Conservation (phyloP, 768 basidiomycete species). For the Hericium rajendrae region DNA sequence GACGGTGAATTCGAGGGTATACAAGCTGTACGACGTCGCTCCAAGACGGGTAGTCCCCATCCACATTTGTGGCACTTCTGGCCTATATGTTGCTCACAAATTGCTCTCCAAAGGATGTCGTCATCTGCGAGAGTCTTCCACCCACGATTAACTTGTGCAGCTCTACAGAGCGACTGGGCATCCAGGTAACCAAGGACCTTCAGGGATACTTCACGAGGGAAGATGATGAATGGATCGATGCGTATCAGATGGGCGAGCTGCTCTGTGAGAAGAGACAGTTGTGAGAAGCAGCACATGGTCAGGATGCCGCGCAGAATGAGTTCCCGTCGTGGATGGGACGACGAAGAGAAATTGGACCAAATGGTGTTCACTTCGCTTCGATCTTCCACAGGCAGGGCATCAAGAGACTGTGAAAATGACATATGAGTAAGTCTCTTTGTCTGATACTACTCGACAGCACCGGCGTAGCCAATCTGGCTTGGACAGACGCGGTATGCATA, state of each 20-base stretch:
- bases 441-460: background rate
- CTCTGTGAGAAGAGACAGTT: constrained; percentile 91
- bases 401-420: constrained; percentile 56
- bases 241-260: constrained; percentile 88
- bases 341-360: constrained; percentile 96
- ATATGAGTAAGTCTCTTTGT: background rate
- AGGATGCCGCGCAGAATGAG: constrained; percentile 94
- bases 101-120: constrained; percentile 88
- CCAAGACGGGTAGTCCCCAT: constrained; percentile 90
- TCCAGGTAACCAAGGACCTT: constrained; percentile 85
- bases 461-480: background rate
- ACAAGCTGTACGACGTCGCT: constrained; percentile 51
- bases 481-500: background rate
- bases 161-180: constrained; percentile 86
- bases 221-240: constrained; percentile 85
- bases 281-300: constrained; percentile 99
- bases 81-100: constrained; percentile 98
- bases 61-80: constrained; percentile 95
- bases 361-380: constrained; percentile 82
- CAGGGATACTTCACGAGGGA: constrained; percentile 85
- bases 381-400: constrained; percentile 78
- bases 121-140: constrained; percentile 93
- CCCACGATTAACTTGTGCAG: constrained; percentile 77
- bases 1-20: constrained; percentile 31
- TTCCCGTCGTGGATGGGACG: constrained; percentile 81